Evolutionary conservation across 345 rosid genomes (phyloP).

Genomic region (Gossypium bickii): DNA sequence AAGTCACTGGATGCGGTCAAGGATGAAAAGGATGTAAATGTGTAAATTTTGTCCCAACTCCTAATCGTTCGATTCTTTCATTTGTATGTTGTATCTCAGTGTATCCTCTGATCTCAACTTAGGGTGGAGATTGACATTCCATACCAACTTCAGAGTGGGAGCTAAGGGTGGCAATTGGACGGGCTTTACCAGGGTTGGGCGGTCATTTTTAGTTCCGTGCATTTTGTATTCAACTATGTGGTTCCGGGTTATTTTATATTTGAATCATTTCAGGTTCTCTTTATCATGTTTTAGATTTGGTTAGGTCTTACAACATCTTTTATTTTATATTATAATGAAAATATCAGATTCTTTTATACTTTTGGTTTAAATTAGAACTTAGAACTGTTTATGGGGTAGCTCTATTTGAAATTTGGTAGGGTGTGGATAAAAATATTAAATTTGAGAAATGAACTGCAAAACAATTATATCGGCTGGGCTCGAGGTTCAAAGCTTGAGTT

Average conservation of each 20-base stretch:
- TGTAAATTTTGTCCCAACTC: slow-evolving; percentile 12
- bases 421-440: too few relatives aligned
- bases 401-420: too few relatives aligned
- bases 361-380: neutral
- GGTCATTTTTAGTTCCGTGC: neutral
- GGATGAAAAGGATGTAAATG: slow-evolving; percentile 35
- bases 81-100: neutral
- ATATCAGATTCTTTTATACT: neutral
- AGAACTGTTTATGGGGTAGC: too few relatives aligned
- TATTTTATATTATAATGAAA: neutral
- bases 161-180: neutral
- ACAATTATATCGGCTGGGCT: too few relatives aligned
- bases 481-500: too few relatives aligned
- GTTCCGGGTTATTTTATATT: neutral
- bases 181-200: neutral
- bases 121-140: neutral
- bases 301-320: neutral
- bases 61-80: neutral
- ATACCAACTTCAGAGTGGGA: neutral
- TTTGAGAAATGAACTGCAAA: too few relatives aligned
- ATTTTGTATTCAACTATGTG: neutral
- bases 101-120: neutral
- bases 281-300: neutral
- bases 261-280: neutral
- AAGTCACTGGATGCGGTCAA: slow-evolving; percentile 32